Evolutionary conservation across 768 basidiomycete genomes (phyloP), one percentile per base, ranked within the genome.

Genomic region (Tricholoma furcatifolium): DNA sequence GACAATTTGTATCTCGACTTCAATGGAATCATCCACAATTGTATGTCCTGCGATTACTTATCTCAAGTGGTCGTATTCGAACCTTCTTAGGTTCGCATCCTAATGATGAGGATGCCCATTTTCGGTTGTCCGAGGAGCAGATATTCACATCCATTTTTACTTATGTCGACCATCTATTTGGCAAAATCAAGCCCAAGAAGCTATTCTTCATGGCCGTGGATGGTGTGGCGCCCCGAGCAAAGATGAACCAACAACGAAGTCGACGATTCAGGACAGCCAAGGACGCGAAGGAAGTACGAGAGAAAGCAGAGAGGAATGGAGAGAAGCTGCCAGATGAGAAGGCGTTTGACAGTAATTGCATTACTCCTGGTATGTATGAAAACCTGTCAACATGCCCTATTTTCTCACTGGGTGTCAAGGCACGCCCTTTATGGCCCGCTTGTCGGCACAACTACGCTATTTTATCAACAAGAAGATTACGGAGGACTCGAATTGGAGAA

Each of bases 161-260:
- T 49, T 99, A 99, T 74, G 93, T 98, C 54, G 94, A 98, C 74
- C 90, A 93, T 64, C 78, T 99, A 6, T 99, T 99, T 70, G 83
- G 87, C 27, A 98, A 95, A 74, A 98, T 99, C 57, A 98, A 95
- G 68, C 97, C 97, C 0, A 88, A 92, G 78, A 97, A 98, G 66
- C 75, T 97, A 11, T 98, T 98, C 70, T 98, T 97, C 71, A 96
- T 99, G 90, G 97, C 96, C 21, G 88, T 99, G 42, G 97, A 98
- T 67, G 96, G 96, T 43, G 95, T 98, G 12, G 96, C 96, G 0
- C 96, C 96, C 4, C 77, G 96, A 42, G 96, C 96, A 31, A 98
- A 99, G 80, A 97, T 98, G 96, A 99, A 99, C 67, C 96, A 98
- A 70, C 96, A 98, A 66, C 85, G 96, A 17, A 87, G 89, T 66